These are phyloP conservation scores for Corylus americana DNA, from an alignment of 306 rosid species.

Conservation along the genomic window DNA sequence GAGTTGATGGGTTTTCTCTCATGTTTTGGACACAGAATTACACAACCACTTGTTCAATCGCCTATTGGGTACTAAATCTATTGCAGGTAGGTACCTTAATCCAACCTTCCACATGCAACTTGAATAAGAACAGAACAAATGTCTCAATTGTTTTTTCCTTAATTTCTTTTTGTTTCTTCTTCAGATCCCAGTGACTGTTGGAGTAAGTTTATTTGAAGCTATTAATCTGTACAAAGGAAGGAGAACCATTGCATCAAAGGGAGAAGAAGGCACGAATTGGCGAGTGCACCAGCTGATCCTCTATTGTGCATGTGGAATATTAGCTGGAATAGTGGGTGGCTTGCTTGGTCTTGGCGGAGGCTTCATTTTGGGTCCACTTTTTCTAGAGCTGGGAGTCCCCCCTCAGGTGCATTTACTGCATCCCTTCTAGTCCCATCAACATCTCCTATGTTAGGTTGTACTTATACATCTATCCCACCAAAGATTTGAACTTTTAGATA, in stretches of 20 bases:
- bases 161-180: conserved; percentile 2
- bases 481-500: no score
- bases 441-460: no score
- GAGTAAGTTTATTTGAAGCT: conserved; percentile 72
- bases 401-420: conserved; percentile 65
- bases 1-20: conserved; percentile 4
- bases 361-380: conserved; percentile 88
- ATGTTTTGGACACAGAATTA: conserved; percentile 38
- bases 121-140: not conserved
- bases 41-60: conserved; percentile 63
- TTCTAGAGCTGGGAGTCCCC: conserved; percentile 86
- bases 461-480: no score
- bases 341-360: conserved; percentile 97
- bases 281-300: conserved; percentile 46
- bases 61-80: conserved; percentile 74
- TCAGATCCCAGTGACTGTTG: conserved; percentile 77
- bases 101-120: not conserved
- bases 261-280: conserved; percentile 48
- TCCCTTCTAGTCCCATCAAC: not conserved
- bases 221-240: conserved; percentile 62
- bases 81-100: conserved; percentile 57
- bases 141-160: no score
- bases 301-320: conserved; percentile 61
- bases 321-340: conserved; percentile 91
- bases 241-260: conserved; percentile 64